phyloP scores from a whole-genome alignment of 176 grass and related monocot genomes.

The Triticum dicoccoides region DNA sequence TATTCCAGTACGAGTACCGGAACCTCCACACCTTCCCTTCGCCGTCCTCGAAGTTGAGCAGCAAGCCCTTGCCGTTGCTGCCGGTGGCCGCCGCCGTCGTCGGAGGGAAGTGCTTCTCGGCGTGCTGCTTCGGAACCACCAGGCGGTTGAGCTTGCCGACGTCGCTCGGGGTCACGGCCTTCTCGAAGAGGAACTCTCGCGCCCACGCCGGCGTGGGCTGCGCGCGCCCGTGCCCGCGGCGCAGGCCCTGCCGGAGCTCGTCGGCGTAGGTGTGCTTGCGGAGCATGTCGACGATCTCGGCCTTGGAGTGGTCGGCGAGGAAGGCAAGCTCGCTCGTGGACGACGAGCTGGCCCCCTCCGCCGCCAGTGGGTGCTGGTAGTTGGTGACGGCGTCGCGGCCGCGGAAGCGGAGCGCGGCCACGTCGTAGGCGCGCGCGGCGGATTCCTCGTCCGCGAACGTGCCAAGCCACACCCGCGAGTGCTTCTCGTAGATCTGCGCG shows the following conservation, averaged over 20 bases:
- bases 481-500: slow-evolving; percentile 75
- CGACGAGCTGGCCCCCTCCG: background rate
- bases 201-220: slow-evolving; percentile 27
- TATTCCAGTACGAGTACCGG: slow-evolving; percentile 88
- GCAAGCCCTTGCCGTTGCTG: slow-evolving; percentile 47
- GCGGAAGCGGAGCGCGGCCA: slow-evolving; percentile 71
- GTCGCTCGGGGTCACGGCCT: slow-evolving; percentile 67
- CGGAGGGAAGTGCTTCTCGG: slow-evolving; percentile 76
- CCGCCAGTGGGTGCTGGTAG: background rate
- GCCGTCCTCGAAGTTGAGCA: slow-evolving; percentile 80
- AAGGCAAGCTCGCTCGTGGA: slow-evolving; percentile 32
- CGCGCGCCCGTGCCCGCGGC: background rate
- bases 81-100: background rate
- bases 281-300: slow-evolving; percentile 70
- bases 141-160: slow-evolving; percentile 76
- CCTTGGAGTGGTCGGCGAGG: slow-evolving; percentile 55
- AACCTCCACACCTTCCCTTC: slow-evolving; percentile 69
- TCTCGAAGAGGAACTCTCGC: slow-evolving; percentile 53
- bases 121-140: slow-evolving; percentile 90
- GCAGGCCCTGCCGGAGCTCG: slow-evolving; percentile 50
- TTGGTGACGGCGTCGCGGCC: slow-evolving; percentile 62
- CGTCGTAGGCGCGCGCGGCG: slow-evolving; percentile 71
- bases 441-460: slow-evolving; percentile 52
- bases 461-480: slow-evolving; percentile 79
- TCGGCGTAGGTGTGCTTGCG: slow-evolving; percentile 22